Percentiles rank a stretch among this genome's conserved stretches.
Evolutionary conservation across 495 filamentous ascomycete genomes (phyloP).

Genomic region (Penicillium goetzii): DNA sequence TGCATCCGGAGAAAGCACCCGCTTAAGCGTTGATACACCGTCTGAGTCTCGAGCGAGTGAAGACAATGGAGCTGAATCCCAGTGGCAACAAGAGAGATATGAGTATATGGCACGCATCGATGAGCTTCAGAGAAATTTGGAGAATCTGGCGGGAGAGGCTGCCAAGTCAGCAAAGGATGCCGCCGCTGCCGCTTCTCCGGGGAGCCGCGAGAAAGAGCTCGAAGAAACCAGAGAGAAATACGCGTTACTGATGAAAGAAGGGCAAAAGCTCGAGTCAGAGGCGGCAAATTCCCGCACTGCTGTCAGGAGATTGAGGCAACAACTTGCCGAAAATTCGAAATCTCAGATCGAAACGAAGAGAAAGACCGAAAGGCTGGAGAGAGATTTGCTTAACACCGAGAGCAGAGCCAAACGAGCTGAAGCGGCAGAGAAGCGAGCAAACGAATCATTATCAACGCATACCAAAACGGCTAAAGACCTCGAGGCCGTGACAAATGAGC

Average conservation of each 20-base stretch:
- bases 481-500: slow-evolving; percentile 65
- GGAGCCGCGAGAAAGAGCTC: slow-evolving; percentile 73
- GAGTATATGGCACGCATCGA: slow-evolving; percentile 88
- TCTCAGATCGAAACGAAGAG: slow-evolving; percentile 49
- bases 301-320: slow-evolving; percentile 84
- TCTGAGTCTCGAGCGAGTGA: slow-evolving; percentile 38
- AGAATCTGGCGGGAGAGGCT: slow-evolving; percentile 80
- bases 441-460: slow-evolving; percentile 67
- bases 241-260: slow-evolving; percentile 86
- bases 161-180: slow-evolving; percentile 70
- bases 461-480: slow-evolving; percentile 71
- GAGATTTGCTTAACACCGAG: slow-evolving; percentile 58
- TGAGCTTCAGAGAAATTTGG: slow-evolving; percentile 85
- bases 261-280: slow-evolving; percentile 85
- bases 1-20: slow-evolving; percentile 22
- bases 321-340: slow-evolving; percentile 59
- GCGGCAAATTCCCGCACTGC: slow-evolving; percentile 73
- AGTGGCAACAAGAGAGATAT: slow-evolving; percentile 79
- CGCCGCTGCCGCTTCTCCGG: slow-evolving; percentile 60
- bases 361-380: slow-evolving; percentile 68
- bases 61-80: slow-evolving; percentile 61
- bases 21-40: slow-evolving; percentile 20
- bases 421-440: slow-evolving; percentile 65
- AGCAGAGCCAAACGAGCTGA: slow-evolving; percentile 66
- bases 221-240: slow-evolving; percentile 91